A percentile compares a stretch with the other conserved stretches of the same genome.
These are phyloP conservation scores for Geotrichum histeridarum DNA, from an alignment of 1,139 yeast genomes.

Conservation along the genomic window DNA sequence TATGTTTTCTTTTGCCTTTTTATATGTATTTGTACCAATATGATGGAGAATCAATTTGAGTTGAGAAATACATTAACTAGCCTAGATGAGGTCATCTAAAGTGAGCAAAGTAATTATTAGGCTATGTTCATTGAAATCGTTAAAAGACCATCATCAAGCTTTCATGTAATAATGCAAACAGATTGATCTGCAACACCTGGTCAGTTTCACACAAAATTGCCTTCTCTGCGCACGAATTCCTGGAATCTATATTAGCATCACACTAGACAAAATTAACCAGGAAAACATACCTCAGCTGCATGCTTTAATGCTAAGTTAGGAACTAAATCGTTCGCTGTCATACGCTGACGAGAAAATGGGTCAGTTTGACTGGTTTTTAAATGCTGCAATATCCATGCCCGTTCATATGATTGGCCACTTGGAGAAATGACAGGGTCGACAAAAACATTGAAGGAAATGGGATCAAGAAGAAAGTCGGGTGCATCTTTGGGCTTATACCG, in stretches of 20 bases:
- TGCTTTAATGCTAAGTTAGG: constrained; percentile 45
- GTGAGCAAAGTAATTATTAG: too few relatives aligned
- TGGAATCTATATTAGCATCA: neutral
- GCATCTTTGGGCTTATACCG: constrained; percentile 7
- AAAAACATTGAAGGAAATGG: constrained; percentile 46
- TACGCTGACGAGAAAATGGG: constrained; percentile 43
- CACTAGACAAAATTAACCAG: neutral
- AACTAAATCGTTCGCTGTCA: constrained; percentile 41
- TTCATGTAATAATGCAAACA: too few relatives aligned
- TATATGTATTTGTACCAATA: neutral
- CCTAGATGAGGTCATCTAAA: too few relatives aligned
- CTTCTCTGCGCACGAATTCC: neutral
- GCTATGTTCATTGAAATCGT: too few relatives aligned
- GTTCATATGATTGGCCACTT: constrained; percentile 48
- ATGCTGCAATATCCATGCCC: constrained; percentile 41
- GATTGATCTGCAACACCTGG: too few relatives aligned
- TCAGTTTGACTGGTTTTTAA: constrained; percentile 40
- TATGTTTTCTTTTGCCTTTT: neutral
- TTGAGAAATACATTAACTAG: too few relatives aligned
- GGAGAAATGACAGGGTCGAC: constrained; percentile 48
- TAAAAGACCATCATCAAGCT: too few relatives aligned
- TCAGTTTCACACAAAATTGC: neutral
- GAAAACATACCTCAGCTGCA: constrained; percentile 33
- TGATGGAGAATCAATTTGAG: too few relatives aligned
- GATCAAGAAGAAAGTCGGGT: constrained; percentile 46